These are phyloP conservation scores for Exserohilum turcica DNA, from an alignment of 2,329 filamentous ascomycete genomes.

Conservation along the genomic window DNA sequence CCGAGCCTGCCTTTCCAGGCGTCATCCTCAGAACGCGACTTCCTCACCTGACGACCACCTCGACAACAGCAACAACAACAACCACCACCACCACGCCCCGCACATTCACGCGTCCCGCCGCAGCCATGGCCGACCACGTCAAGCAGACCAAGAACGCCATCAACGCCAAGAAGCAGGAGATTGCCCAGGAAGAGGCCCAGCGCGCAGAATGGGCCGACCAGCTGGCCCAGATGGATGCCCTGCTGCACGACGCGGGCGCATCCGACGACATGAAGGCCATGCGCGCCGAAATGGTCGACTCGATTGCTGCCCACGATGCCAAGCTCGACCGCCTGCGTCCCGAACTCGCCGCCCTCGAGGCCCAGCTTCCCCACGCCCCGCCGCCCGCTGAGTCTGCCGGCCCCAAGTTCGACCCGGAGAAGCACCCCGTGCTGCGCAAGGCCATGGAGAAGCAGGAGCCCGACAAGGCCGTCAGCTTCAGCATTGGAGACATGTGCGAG, in stretches of 20 bases:
- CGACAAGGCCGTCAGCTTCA: slow-evolving; percentile 62
- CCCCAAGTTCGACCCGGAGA: slow-evolving; percentile 77
- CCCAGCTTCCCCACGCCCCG: slow-evolving; percentile 48
- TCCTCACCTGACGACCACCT: slow-evolving; percentile 11
- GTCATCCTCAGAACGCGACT: slow-evolving; percentile 20
- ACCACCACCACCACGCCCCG: neutral
- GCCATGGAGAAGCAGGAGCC: slow-evolving; percentile 48
- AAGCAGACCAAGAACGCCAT: slow-evolving; percentile 36
- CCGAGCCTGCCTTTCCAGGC: slow-evolving; percentile 12
- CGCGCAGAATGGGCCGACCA: slow-evolving; percentile 26
- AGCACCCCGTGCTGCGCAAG: slow-evolving; percentile 73
- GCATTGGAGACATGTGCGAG: slow-evolving; percentile 86
- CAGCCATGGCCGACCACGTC: slow-evolving; percentile 33
- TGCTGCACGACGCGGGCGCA: slow-evolving; percentile 75
- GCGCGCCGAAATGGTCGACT: slow-evolving; percentile 78
- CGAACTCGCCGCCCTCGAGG: slow-evolving; percentile 66
- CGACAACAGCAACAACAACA: neutral
- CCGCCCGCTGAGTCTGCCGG: slow-evolving; percentile 31
- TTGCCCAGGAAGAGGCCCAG: slow-evolving; percentile 26
- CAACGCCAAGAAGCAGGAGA: slow-evolving; percentile 32
- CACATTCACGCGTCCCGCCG: neutral
- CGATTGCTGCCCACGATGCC: slow-evolving; percentile 78
- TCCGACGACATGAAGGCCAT: slow-evolving; percentile 82
- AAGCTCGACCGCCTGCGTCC: slow-evolving; percentile 64
- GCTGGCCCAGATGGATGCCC: slow-evolving; percentile 70